A percentile compares a stretch with the other conserved stretches of the same genome.
These are phyloP conservation scores for Scheffersomyces lignosus DNA, from an alignment of 805 yeast genomes.

Conservation along the genomic window DNA sequence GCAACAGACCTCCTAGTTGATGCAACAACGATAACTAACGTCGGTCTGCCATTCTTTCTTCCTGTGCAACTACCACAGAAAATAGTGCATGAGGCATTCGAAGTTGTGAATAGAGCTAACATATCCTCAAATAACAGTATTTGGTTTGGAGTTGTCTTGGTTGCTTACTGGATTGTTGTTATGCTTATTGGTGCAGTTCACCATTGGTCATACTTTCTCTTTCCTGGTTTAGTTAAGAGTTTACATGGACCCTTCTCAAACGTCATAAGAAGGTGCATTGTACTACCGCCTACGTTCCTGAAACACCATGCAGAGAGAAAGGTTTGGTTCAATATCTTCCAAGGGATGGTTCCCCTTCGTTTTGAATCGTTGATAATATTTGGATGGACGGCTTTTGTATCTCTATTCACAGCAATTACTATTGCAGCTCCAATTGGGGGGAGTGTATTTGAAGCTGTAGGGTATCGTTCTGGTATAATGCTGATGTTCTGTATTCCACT, in stretches of 20 bases:
- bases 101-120: too few relatives aligned
- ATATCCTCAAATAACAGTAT: too few relatives aligned
- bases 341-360: constrained; percentile 23
- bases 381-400: too few relatives aligned
- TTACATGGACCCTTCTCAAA: constrained; percentile 18
- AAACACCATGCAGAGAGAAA: constrained; percentile 10
- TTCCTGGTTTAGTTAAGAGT: constrained; percentile 18
- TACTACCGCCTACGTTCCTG: constrained; percentile 16
- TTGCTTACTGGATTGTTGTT: constrained; percentile 40
- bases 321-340: constrained; percentile 7
- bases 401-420: constrained; percentile 14
- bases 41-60: neutral
- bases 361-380: constrained; percentile 21
- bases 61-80: neutral
- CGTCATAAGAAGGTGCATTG: constrained; percentile 15
- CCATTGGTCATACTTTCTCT: constrained; percentile 23
- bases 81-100: too few relatives aligned
- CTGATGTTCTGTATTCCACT: constrained; percentile 48
- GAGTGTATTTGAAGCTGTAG: too few relatives aligned
- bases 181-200: constrained; percentile 29
- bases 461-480: constrained; percentile 54
- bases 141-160: constrained; percentile 33
- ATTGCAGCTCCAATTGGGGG: constrained; percentile 35
- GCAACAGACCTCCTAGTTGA: constrained; percentile 40
- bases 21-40: constrained; percentile 10